These are phyloP conservation scores for Metarhizium robertsii DNA, from an alignment of 2,329 filamentous ascomycete species.

Conservation along the genomic window DNA sequence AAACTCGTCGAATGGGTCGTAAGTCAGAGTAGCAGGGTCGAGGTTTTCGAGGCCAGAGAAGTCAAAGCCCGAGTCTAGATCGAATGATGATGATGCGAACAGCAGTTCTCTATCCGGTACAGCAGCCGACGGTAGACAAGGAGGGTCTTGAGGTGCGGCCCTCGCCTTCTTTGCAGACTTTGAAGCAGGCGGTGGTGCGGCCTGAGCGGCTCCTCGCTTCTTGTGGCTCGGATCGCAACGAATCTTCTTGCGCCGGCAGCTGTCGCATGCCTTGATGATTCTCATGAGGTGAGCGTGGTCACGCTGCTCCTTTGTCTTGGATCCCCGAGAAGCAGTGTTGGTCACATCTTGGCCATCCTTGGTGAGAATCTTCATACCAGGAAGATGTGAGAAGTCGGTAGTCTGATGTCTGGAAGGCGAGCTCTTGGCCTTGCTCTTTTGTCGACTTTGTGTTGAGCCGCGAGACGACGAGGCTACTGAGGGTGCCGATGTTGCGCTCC, in stretches of 20 bases:
- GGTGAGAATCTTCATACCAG: slow-evolving; percentile 59
- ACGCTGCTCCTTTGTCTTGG: slow-evolving; percentile 59
- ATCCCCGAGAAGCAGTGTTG: slow-evolving; percentile 50
- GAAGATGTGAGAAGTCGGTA: slow-evolving; percentile 42
- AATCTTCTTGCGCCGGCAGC: slow-evolving; percentile 54
- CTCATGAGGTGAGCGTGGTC: slow-evolving; percentile 59
- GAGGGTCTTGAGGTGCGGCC: slow-evolving; percentile 11
- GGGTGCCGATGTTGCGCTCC: slow-evolving; percentile 20
- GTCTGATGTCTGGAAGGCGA: slow-evolving; percentile 18
- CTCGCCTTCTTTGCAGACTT: slow-evolving; percentile 35
- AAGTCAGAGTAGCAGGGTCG: slow-evolving; percentile 6
- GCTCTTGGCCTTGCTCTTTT: slow-evolving; percentile 16
- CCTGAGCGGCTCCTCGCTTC: slow-evolving; percentile 30
- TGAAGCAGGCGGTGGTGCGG: slow-evolving; percentile 16
- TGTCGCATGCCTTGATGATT: slow-evolving; percentile 58
- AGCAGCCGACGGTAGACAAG: slow-evolving; percentile 12
- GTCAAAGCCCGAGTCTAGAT: slow-evolving; percentile 13
- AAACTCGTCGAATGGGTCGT: slow-evolving; percentile 36
- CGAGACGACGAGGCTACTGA: slow-evolving; percentile 21
- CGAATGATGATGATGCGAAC: slow-evolving; percentile 6
- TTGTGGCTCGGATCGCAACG: slow-evolving; percentile 53
- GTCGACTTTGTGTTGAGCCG: slow-evolving; percentile 16
- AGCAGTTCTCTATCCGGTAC: not conserved
- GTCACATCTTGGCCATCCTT: slow-evolving; percentile 55
- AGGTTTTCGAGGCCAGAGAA: slow-evolving; percentile 13